Conservation (phyloP, 371 early-diverging fungal species). For the Actinomortierella ambigua region DNA sequence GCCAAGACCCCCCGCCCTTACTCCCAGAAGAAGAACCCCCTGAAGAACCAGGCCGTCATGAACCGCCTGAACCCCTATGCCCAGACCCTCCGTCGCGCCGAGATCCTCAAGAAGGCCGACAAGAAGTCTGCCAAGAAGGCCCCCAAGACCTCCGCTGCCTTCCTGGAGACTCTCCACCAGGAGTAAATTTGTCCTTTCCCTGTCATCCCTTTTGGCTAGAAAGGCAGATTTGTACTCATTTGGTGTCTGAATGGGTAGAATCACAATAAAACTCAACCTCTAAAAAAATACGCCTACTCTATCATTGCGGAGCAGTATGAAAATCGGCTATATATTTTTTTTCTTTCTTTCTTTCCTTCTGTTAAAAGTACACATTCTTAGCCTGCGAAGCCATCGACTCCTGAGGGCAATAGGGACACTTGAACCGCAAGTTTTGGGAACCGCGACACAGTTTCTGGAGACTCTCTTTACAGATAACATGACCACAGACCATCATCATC, state of each 20-base stretch:
- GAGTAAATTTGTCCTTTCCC: conserved; percentile 36
- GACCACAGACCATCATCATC: conserved; percentile 98
- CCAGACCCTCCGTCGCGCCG: conserved; percentile 84
- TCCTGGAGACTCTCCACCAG: conserved; percentile 39
- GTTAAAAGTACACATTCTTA: conserved; percentile 79
- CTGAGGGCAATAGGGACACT: conserved; percentile 97
- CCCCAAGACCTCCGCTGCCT: conserved; percentile 62
- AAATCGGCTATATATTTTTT: background rate
- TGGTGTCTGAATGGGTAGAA: too few relatives aligned
- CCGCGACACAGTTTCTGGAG: conserved; percentile 72
- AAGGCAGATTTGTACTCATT: too few relatives aligned
- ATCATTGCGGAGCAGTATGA: too few relatives aligned
- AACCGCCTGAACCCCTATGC: conserved; percentile 98
- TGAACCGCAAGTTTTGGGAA: conserved; percentile 63
- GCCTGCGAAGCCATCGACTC: conserved; percentile 83
- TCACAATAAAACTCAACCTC: too few relatives aligned
- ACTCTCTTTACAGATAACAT: conserved; percentile 93
- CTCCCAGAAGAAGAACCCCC: conserved; percentile 98
- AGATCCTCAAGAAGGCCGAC: conserved; percentile 74
- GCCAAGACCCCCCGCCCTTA: conserved; percentile 85
- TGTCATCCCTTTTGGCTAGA: too few relatives aligned
- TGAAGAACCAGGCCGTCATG: conserved; percentile 92
- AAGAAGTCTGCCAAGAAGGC: conserved; percentile 66
- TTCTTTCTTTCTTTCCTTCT: background rate
- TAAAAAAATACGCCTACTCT: too few relatives aligned